phyloP scores from a whole-genome alignment of 768 basidiomycete genomes.

The Hypsizygus marmoreus region DNA sequence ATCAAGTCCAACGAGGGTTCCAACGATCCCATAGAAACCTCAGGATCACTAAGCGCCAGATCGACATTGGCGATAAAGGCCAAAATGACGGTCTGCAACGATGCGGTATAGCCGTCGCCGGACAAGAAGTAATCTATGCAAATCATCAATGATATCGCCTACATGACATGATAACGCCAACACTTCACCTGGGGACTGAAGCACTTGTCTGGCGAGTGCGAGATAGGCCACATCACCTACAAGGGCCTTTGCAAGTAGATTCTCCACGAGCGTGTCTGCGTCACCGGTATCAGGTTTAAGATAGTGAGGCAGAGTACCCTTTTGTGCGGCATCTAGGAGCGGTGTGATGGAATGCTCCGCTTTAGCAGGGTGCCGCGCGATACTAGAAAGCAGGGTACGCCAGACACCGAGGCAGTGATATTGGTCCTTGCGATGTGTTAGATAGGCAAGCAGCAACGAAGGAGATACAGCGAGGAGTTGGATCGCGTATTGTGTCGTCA shows the following conservation, averaged over 20 bases:
- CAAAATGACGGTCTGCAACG: conserved; percentile 33
- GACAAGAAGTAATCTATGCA: conserved; percentile 37
- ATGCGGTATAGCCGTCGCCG: conserved; percentile 29
- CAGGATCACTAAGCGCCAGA: conserved; percentile 29
- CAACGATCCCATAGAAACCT: conserved; percentile 21
- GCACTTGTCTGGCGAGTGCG: conserved; percentile 17
- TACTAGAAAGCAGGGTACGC: conserved; percentile 46
- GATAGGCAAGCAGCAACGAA: conserved; percentile 51
- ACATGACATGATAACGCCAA: too few relatives aligned
- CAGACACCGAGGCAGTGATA: conserved; percentile 38
- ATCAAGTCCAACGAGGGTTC: conserved; percentile 35
- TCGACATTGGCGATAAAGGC: conserved; percentile 39
- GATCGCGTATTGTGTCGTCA: conserved; percentile 39
- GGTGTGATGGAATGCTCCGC: conserved; percentile 31
- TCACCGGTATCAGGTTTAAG: conserved; percentile 44
- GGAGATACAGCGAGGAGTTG: conserved; percentile 43
- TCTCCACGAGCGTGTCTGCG: conserved; percentile 45
- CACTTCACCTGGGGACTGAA: not conserved
- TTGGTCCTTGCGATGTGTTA: conserved; percentile 44
- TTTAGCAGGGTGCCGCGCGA: conserved; percentile 37
- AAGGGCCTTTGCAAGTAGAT: conserved; percentile 40
- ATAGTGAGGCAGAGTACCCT: conserved; percentile 41
- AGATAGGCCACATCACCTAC: conserved; percentile 28
- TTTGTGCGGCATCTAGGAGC: conserved; percentile 43
- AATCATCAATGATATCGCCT: too few relatives aligned